Percentiles rank a stretch among this genome's conserved stretches.
Evolutionary conservation across 2,329 filamentous ascomycete genomes (phyloP).

Genomic region (Amauroascus niger): DNA sequence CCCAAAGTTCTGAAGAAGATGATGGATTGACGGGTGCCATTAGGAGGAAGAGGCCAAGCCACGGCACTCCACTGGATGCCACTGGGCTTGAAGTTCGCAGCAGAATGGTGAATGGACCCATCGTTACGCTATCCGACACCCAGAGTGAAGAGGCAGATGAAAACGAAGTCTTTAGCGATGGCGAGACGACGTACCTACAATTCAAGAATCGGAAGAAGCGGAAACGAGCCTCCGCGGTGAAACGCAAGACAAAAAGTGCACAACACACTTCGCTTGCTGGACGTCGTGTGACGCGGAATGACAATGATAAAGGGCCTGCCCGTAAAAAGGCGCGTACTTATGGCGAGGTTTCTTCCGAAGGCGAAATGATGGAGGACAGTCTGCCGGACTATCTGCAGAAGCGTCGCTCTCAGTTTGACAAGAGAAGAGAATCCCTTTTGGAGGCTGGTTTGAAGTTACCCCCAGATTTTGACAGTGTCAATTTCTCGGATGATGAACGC

Average conservation of each 20-base stretch:
- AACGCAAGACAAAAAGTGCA: constrained; percentile 40
- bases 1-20: constrained; percentile 29
- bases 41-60: not conserved
- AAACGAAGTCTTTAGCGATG: constrained; percentile 31
- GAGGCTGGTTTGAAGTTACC: constrained; percentile 65
- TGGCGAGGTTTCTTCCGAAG: constrained; percentile 43
- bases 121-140: constrained; percentile 21
- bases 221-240: constrained; percentile 43
- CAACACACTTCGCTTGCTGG: constrained; percentile 32
- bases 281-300: constrained; percentile 26
- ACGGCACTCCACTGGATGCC: not conserved
- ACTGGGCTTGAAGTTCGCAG: not conserved
- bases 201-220: constrained; percentile 55
- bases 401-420: constrained; percentile 61
- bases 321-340: constrained; percentile 29
- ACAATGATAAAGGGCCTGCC: constrained; percentile 14
- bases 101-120: constrained; percentile 4
- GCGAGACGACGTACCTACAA: constrained; percentile 47
- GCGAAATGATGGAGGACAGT: constrained; percentile 47
- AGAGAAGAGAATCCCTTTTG: constrained; percentile 48
- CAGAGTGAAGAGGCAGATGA: constrained; percentile 20
- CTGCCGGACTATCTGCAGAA: constrained; percentile 64
- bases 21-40: constrained; percentile 28
- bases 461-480: constrained; percentile 63
- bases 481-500: constrained; percentile 62